phyloP scores from a whole-genome alignment of 176 grass and related monocot species.

The Cenchrus fungigraminus region DNA sequence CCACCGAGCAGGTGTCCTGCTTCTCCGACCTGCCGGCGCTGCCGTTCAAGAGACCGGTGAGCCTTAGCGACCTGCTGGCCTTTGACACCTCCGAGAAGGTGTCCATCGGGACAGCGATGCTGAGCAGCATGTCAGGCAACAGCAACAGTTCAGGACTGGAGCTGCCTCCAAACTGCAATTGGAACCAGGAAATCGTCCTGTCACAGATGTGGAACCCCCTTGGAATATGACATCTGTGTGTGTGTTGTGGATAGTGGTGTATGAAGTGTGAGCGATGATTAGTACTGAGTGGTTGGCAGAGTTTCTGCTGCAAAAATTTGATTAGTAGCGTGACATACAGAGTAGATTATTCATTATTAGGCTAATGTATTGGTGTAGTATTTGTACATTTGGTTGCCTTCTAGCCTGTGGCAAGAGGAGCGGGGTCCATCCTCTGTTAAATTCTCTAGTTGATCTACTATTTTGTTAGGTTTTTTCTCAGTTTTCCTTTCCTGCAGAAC shows the following conservation, averaged over 20 bases:
- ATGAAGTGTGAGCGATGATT: conserved; percentile 1
- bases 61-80: conserved; percentile 18
- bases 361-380: conserved; percentile 35
- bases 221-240: not conserved
- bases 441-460: too few species aligned
- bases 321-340: conserved; percentile 20
- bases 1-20: conserved; percentile 37
- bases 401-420: too few species aligned
- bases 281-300: conserved; percentile 15
- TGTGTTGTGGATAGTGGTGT: conserved; percentile 8
- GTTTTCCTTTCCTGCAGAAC: too few species aligned
- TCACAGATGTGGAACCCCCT: conserved; percentile 37
- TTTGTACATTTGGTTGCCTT: conserved; percentile 41
- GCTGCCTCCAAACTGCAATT: conserved; percentile 37
- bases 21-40: conserved; percentile 34
- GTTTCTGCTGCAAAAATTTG: conserved; percentile 26
- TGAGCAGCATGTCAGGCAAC: conserved; percentile 32
- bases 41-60: conserved; percentile 4
- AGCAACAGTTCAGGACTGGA: conserved; percentile 39
- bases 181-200: conserved; percentile 18
- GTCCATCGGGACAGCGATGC: not conserved
- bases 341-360: conserved; percentile 16
- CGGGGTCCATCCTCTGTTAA: too few species aligned
- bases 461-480: too few species aligned
- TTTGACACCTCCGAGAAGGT: conserved; percentile 35